These are phyloP conservation scores for Hypoxylon trugodes DNA, from an alignment of 495 filamentous ascomycete species.

Conservation along the genomic window DNA sequence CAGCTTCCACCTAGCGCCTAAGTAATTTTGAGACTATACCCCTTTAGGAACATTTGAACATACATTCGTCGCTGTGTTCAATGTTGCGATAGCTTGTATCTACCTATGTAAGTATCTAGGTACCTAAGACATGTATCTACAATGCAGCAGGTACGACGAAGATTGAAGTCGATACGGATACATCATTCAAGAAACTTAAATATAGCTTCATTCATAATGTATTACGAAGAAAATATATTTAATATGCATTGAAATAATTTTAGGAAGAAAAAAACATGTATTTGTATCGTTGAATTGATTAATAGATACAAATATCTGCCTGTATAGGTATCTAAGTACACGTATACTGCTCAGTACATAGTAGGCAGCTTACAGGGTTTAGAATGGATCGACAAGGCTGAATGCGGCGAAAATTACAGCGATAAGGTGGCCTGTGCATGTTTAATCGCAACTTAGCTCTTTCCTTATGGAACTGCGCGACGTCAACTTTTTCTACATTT, in stretches of 20 bases:
- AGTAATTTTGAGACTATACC: too few species aligned
- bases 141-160: not conserved
- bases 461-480: conserved; percentile 24
- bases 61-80: too few species aligned
- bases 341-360: not conserved
- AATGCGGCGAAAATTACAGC: conserved; percentile 32
- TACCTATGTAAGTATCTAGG: conserved; percentile 1
- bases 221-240: not conserved
- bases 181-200: not conserved
- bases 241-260: too few species aligned
- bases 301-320: too few species aligned
- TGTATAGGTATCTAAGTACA: not conserved
- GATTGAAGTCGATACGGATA: not conserved
- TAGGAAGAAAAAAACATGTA: not conserved
- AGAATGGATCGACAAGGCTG: conserved; percentile 33
- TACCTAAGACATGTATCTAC: not conserved
- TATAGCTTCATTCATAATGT: not conserved
- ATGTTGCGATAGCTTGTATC: not conserved
- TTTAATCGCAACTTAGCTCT: conserved; percentile 15
- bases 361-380: conserved; percentile 1
- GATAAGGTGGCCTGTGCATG: conserved; percentile 25
- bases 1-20: too few species aligned
- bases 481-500: conserved; percentile 39
- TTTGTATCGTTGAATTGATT: too few species aligned
- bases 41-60: too few species aligned